Evolutionary conservation across 2,329 filamentous ascomycete species (phyloP), one percentile per base, ranked within the genome.

Genomic region (Cercospora janseana): DNA sequence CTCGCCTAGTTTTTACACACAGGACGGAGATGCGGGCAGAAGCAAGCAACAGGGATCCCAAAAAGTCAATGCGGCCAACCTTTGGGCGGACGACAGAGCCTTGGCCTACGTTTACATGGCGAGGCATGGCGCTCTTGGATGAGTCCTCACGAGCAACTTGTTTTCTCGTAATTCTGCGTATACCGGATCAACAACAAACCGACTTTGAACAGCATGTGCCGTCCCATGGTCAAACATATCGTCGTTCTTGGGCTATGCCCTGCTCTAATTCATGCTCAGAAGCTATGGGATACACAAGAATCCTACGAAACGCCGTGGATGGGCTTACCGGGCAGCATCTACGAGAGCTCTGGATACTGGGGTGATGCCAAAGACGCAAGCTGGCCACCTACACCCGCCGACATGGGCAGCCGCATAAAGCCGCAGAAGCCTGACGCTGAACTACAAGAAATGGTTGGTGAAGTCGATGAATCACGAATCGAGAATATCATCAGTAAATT

Each of bases 401-500:
- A 70, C 2, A 16, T 32, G 5, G 49, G 49, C 24, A 27, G 43
- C 4, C 27, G 67, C 23, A 60, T 75, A 7, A 51, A 66, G 2
- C 71, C 73, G 2, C 72, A 75, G 59, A 59, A 62, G 23, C 71
- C 73, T 6, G 66, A 70, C 43, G 62, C 65, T 8, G 70, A 74
- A 45, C 59, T 75, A 20, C 65, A 62, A 45, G 54, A 62, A 4
- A 68, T 76, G 60, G 51, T 75, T 2, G 55, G 65, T 4, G 68
- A 72, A 40, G 57, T 76, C 24, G 66, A 67, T 50, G 55, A 75
- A 4, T 61, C 66, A 2, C 73, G 74, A 34, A 75, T 82, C 55
- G 67, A 79, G 58, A 66, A 70, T 6, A 79, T 69, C 49, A 76
- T 82, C 54, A 66, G 69, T 45, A 80, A 75, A 55, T 72, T 82